Percentiles rank a stretch among this genome's conserved stretches.
phyloP scores from a whole-genome alignment of 139 green algal genomes.

The Volvox reticuliferus region DNA sequence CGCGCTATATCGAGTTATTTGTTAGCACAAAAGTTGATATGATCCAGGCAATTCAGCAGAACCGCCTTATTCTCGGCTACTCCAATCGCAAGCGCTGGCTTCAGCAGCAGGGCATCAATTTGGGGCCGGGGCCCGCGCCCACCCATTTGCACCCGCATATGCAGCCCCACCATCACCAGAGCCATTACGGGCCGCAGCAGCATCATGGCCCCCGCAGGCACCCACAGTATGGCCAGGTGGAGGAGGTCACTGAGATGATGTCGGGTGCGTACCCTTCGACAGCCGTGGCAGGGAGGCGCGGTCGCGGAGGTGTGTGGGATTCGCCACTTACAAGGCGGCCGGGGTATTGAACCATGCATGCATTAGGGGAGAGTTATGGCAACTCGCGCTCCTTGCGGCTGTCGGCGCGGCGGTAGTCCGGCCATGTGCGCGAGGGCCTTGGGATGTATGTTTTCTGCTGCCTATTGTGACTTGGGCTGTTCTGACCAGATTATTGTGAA shows the following conservation, averaged over 20 bases:
- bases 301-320: no score
- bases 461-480: no score
- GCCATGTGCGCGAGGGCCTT: no score
- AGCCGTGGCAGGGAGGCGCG: no score
- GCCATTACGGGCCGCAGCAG: background rate
- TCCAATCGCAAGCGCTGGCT: conserved; percentile 59
- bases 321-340: no score
- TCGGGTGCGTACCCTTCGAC: background rate
- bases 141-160: conserved; percentile 34
- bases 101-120: conserved; percentile 51
- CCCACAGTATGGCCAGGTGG: conserved; percentile 33
- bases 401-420: no score
- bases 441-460: no score
- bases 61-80: conserved; percentile 53
- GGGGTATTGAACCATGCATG: no score
- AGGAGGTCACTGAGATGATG: conserved; percentile 45
- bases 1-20: conserved; percentile 88
- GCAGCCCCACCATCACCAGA: conserved; percentile 29
- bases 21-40: conserved; percentile 70
- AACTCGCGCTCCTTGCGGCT: no score
- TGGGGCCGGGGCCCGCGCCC: conserved; percentile 6
- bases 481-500: no score
- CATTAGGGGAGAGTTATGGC: no score
- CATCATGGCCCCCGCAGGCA: conserved; percentile 35
- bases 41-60: conserved; percentile 62